Evolutionary conservation across 140 eudicot genomes (phyloP), one percentile per base, ranked within the genome.

Genomic region (Cichorium intybus): DNA sequence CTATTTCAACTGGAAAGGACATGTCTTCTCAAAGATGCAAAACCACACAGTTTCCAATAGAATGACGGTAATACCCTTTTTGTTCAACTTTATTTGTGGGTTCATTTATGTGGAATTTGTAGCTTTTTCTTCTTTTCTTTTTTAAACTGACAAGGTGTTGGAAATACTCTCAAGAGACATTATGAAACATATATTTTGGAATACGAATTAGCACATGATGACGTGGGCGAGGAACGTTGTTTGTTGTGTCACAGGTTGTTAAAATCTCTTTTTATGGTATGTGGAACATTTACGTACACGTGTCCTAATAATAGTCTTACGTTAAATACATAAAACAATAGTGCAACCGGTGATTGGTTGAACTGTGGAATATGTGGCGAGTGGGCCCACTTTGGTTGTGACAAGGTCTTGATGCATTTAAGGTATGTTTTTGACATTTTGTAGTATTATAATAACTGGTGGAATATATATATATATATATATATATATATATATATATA

Each of bases 1-100:
- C n/a, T n/a, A n/a, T n/a, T n/a, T 93, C 69, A 93, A 93, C 57
- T 93, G 99, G 99, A 93, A 93, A 88, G 99, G 99, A 18, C 99
- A 93, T 65, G 97, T 93, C 67, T 93, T 93, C 77, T 93, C 96
- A 22, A 93, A 93, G 88, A 93, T 93, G 99, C 89, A 95, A 27
- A 93, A 93, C 74, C 96, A 93, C 76, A 93, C 99, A 4, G 85
- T 87, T 56, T 88, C 97, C 29, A 93, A 93, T 71, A 85, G 89
- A 76, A 93, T 93, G 99, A 93, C 99, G 8, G 99, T 93, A 88
- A 58, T 84, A 33, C 41, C 69, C 23, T 10, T 52, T n/a, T 34
- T 49, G 18, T n/a, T n/a, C n/a, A n/a, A n/a, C n/a, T n/a, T n/a
- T n/a, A n/a, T n/a, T n/a, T n/a, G n/a, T n/a, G n/a, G n/a, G n/a